Base-by-base conservation (phyloP, 1,284 basidiomycete species). In the Cutaneotrichosporon spelunceum region DNA sequence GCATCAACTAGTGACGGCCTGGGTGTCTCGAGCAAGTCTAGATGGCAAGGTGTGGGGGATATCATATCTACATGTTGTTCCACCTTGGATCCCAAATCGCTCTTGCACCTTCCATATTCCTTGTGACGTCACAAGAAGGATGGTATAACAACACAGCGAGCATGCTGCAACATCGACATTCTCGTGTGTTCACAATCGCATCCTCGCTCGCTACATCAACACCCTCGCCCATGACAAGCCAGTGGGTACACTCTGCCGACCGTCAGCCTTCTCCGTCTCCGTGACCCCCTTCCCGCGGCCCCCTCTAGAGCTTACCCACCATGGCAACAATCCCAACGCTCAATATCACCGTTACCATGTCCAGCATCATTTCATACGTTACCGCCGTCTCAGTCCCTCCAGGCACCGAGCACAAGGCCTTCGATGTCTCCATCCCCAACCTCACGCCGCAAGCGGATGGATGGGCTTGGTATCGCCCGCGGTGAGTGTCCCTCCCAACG, bases 381-480 rank as follows among this genome's bases (percentile, higher is more conserved):
- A 53, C 52, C 2, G 24, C 13, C 14, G 23, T 53, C 21, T 24
- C 33, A 5, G 23, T 53, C 4, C 52, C 52, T 13, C n/a, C 33
- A 5, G 34, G 34, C 10, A 53, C 52, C 1, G 52, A 34, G 34
- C 21, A 23, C 52, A 53, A 53, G 34, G 23, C 52, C 6, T 53
- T 39, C 24, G 34, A 53, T 8, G 49, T 61, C 42, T 45, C 48
- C 19, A 19, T 57, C 24, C 49, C 26, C 9, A 16, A 34, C 4
- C 23, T 52, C 9, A n/a, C 30, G 4, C 16, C 24, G 5, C 9
- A 30, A 0, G 24, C 34, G 13, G 30, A 3, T 8, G 62, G 62
- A 27, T 63, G 62, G 62, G 58, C 44, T 0, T 63, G 62, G 62
- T 63, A 56, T n/a, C 57, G 62, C 1, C 24, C 39, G 7, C 33